Base-by-base conservation (phyloP, 108 stramenopile species). In the Cyclotella atomus region DNA sequence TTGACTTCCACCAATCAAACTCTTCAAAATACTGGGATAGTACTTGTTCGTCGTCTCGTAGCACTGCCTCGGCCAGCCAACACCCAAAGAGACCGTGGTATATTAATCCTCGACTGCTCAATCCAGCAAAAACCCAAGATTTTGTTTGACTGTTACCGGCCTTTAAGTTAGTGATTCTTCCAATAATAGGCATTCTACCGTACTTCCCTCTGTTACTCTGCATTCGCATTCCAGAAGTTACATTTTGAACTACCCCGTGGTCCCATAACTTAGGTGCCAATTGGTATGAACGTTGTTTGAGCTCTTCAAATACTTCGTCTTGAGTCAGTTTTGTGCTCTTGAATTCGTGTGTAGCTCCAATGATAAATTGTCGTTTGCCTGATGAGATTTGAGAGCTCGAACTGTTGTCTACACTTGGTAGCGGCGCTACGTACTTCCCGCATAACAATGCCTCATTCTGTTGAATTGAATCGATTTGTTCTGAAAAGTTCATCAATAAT, bases 311-410 rank as follows among this genome's bases (percentile, higher is more conserved):
- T 4, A 92, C 89, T 56, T 87, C 71, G 15, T 73, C 33, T 21
- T 45, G 30, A 46, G 54, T 49, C 34, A 92, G 29, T n/a, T 88
- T 65, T 24, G 68, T 34, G 25, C 61, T 73, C 47, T 86, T 68
- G 61, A 84, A 95, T 66, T 95, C 94, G 35, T 95, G 94, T 2
- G 94, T 90, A n/a, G 94, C 90, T 46, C 94, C 94, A 59, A 95
- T 80, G 41, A 90, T 36, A 23, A 88, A 79, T 28, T 65, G 60
- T 59, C 55, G 69, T 3, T 43, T 15, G 44, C 52, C 19, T 55
- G 34, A 46, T 45, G n/a, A 24, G 23, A 7, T 61, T 41, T 67
- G 17, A 38, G 60, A 46, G 3, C 35, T 55, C 3, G 86, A 70
- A 19, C 34, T 21, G 9, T 1, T 25, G 19, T 30, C 23, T 19